Conservation (phyloP, 768 basidiomycete species). For the Lentinula edodes region DNA sequence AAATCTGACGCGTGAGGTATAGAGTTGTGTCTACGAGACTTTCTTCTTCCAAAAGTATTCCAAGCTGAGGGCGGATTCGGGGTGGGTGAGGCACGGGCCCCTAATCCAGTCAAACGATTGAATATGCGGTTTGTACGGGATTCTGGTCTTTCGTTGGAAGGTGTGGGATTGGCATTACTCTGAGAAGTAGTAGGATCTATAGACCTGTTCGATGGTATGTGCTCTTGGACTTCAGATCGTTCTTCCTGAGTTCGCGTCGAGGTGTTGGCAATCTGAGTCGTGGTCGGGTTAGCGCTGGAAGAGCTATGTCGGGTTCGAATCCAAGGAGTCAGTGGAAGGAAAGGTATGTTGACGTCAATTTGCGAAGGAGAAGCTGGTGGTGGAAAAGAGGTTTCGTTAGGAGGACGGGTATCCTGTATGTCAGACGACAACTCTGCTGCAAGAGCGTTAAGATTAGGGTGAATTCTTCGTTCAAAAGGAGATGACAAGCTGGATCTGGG, state of each 20-base stretch:
- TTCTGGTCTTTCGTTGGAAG: background rate
- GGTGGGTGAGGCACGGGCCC: background rate
- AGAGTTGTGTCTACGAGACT: background rate
- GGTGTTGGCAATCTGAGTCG: background rate
- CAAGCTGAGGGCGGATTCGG: slow-evolving; percentile 7
- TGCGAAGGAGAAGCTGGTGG: background rate
- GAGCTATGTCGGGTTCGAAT: background rate
- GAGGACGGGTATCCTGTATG: background rate
- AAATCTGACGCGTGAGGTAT: slow-evolving; percentile 5
- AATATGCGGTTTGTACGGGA: slow-evolving; percentile 5
- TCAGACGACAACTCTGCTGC: slow-evolving; percentile 1
- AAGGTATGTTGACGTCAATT: background rate
- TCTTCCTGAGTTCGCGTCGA: background rate
- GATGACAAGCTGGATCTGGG: background rate
- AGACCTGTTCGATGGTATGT: background rate
- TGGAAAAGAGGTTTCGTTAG: background rate
- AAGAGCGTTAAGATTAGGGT: slow-evolving; percentile 6
- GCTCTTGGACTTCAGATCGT: background rate
- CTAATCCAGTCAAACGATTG: slow-evolving; percentile 1
- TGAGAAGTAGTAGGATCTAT: background rate
- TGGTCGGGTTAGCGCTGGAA: background rate
- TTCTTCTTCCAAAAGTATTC: slow-evolving; percentile 5
- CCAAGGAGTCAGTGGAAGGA: slow-evolving; percentile 2
- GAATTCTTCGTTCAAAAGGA: slow-evolving; percentile 5
- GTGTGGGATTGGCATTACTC: background rate